phyloP scores from a whole-genome alignment of 306 rosid species.

The Albizia julibrissin region DNA sequence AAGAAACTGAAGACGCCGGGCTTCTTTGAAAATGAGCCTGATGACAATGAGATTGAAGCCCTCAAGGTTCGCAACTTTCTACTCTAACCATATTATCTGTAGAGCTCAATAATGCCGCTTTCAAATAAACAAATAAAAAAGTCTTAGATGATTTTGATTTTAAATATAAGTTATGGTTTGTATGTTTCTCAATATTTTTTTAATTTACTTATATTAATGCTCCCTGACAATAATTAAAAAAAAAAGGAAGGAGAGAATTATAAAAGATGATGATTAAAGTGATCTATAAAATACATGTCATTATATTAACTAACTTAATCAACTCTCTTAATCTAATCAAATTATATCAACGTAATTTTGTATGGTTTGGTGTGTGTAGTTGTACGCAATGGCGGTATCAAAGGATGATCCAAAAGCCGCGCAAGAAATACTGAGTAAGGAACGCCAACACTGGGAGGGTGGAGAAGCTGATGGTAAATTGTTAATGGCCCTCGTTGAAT shows the following conservation, averaged over 20 bases:
- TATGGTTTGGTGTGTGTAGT: background rate
- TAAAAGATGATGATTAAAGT: no score
- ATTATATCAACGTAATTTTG: background rate
- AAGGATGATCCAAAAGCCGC: background rate
- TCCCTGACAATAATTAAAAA: no score
- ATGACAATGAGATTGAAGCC: rapidly evolving
- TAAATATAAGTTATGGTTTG: no score
- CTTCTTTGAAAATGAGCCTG: background rate
- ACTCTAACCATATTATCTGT: background rate
- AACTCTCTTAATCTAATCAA: no score
- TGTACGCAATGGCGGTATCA: background rate
- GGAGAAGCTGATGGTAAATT: background rate
- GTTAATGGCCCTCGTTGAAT: background rate
- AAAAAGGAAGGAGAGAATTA: no score
- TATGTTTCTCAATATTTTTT: rapidly evolving
- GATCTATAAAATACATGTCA: no score
- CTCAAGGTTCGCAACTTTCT: conserved; percentile 32
- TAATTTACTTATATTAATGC: no score
- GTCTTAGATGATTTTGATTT: no score
- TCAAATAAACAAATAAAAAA: background rate
- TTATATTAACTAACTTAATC: no score
- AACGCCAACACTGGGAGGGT: background rate
- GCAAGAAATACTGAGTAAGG: background rate
- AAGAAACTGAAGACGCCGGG: background rate
- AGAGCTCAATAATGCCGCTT: background rate